These are phyloP conservation scores for Deinandra increscens DNA, from an alignment of 129 eudicot species.

Conservation along the genomic window DNA sequence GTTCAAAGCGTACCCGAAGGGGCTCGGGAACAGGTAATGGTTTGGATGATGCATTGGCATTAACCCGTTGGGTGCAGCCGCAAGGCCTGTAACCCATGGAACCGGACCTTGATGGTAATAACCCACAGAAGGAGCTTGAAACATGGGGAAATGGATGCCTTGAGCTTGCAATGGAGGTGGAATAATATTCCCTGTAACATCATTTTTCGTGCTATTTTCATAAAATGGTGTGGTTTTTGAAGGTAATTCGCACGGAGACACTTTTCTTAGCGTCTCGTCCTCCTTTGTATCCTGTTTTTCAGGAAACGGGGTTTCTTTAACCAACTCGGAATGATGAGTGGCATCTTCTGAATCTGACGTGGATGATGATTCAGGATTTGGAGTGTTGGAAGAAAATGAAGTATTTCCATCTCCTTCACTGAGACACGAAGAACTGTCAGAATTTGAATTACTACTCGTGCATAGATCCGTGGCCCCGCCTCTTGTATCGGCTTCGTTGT, in stretches of 20 bases:
- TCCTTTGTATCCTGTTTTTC: constrained; percentile 28
- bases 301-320: constrained; percentile 41
- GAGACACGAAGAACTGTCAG: constrained; percentile 84
- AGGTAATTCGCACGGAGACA: constrained; percentile 15
- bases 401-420: constrained; percentile 82
- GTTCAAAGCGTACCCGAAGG: constrained; percentile 54
- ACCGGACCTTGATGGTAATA: constrained; percentile 60
- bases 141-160: constrained; percentile 58
- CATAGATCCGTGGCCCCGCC: constrained; percentile 43
- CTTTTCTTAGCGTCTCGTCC: constrained; percentile 25
- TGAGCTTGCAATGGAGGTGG: constrained; percentile 55
- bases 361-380: constrained; percentile 57
- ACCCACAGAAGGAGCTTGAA: constrained; percentile 62
- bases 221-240: constrained; percentile 25
- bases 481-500: constrained; percentile 29
- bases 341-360: constrained; percentile 81
- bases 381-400: constrained; percentile 52
- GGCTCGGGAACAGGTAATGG: constrained; percentile 62
- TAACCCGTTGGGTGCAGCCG: constrained; percentile 55
- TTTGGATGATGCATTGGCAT: constrained; percentile 66
- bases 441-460: constrained; percentile 52
- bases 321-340: constrained; percentile 51
- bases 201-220: constrained; percentile 35
- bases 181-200: constrained; percentile 32
- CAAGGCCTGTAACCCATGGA: constrained; percentile 67